Base-by-base conservation (phyloP, 2,329 filamentous ascomycete species). In the Cladosporium sp. region DNA sequence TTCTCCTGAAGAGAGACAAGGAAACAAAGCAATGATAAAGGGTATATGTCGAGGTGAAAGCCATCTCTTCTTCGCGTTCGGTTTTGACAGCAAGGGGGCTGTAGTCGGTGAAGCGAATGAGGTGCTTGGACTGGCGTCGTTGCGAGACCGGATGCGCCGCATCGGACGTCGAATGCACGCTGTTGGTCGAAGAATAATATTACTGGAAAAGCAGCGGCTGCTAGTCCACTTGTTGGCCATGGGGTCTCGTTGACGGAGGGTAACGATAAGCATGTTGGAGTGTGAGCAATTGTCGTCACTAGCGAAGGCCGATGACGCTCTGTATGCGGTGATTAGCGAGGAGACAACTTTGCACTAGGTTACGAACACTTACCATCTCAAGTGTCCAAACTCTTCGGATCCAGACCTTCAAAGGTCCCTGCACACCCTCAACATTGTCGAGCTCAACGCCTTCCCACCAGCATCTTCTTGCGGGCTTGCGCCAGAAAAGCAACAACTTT, bases 401-500 rank as follows among this genome's bases (percentile, higher is more conserved):
- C 93, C 93, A 98, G 52, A 98, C 90, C 72, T 98, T 98, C 59
- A 98, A 78, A 67, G 85, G 88, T 46, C 91, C 92, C 45, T 95
- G 83, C 7, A 97, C 86, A 12, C 93, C 93, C 43, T 94, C 89
- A 11, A 98, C 87, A 57, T 88, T 78, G 15, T 93, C 82, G 38
- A 98, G 77, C 68, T 97, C 91, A 32, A 98, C 86, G 19, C 93
- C 93, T 69, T 98, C 93, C 93, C 93, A 98, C 93, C 93, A 98
- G 76, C 93, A 98, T 67, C 93, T 81, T 54, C 93, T 78, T 12
- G 93, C 93, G 13, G 93, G 93, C 72, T 98, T 98, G 58, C 93
- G 82, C 93, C 93, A 98, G 75, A 98, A 98, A 3, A 98, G 78
- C 12, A 98, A 78, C 40, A 98, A 79, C 73, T 98, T 98, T 70